phyloP scores from a whole-genome alignment of 805 yeast genomes.

The Saccharomycopsis sp. region DNA sequence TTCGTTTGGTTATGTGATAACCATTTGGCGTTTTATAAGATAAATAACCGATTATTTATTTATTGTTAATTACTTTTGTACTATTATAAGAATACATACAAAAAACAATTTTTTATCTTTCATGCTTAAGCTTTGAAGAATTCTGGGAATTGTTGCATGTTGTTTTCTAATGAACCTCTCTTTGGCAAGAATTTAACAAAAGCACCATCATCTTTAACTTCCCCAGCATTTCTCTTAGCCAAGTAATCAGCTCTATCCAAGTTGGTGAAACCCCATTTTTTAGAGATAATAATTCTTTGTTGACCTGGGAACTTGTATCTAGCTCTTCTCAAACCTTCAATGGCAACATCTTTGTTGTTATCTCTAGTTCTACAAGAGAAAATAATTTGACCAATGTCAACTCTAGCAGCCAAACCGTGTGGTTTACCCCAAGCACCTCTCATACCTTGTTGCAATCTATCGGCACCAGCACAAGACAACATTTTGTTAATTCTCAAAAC shows the following conservation, averaged over 20 bases:
- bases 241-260: conserved; percentile 96
- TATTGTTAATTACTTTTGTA: not conserved
- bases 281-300: conserved; percentile 97
- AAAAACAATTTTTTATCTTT: too few species aligned
- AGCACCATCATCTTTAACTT: conserved; percentile 99
- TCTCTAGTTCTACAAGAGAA: conserved; percentile 98
- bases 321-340: conserved; percentile 99
- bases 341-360: conserved; percentile 92
- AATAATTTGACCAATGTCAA: conserved; percentile 95
- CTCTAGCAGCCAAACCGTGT: conserved; percentile 99
- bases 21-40: not conserved
- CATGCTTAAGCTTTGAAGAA: conserved; percentile 43
- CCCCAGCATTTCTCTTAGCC: conserved; percentile 91
- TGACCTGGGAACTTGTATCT: conserved; percentile 99
- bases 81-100: too few species aligned
- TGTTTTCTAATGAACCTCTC: conserved; percentile 91
- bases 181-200: conserved; percentile 96
- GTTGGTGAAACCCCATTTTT: conserved; percentile 99
- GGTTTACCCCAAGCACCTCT: conserved; percentile 99
- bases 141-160: conserved; percentile 93
- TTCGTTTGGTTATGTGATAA: conserved; percentile 60
- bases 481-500: conserved; percentile 99
- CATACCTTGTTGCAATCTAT: conserved; percentile 99
- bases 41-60: not conserved
- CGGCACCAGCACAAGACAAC: conserved; percentile 99